Conservation (phyloP, 140 eudicot genomes). For the Cichorium intybus region DNA sequence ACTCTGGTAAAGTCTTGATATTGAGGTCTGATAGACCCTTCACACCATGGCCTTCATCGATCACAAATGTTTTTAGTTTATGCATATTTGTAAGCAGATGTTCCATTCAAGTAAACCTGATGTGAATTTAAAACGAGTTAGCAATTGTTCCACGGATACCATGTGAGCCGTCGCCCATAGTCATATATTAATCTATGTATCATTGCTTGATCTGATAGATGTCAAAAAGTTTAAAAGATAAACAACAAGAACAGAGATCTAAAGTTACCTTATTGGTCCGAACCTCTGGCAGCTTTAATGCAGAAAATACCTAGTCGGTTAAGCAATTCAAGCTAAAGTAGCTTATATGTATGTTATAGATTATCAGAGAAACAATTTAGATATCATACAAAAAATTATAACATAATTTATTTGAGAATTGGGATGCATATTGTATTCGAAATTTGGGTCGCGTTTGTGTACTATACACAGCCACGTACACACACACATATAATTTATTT, state of each 20-base stretch:
- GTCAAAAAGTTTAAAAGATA: background rate
- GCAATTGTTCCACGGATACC: background rate
- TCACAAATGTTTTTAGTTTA: background rate
- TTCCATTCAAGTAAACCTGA: background rate
- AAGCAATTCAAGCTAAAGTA: too few relatives aligned
- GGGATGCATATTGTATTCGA: too few relatives aligned
- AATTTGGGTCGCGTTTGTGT: too few relatives aligned
- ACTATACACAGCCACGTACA: too few relatives aligned
- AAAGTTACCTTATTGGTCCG: background rate
- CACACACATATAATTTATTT: too few relatives aligned
- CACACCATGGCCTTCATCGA: conserved; percentile 42
- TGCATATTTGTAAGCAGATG: background rate
- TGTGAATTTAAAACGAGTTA: background rate
- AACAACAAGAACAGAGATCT: background rate
- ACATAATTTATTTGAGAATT: too few relatives aligned
- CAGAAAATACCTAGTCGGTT: too few relatives aligned
- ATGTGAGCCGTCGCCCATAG: background rate
- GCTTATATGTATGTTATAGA: too few relatives aligned
- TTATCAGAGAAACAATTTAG: too few relatives aligned
- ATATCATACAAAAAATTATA: too few relatives aligned
- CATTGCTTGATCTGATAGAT: background rate
- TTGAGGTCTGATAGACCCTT: conserved; percentile 37
- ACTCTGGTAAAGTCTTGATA: conserved; percentile 16
- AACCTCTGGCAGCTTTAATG: background rate
- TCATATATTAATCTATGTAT: too few relatives aligned